Conservation (phyloP, 805 yeast genomes). For the Lachancea sp. region DNA sequence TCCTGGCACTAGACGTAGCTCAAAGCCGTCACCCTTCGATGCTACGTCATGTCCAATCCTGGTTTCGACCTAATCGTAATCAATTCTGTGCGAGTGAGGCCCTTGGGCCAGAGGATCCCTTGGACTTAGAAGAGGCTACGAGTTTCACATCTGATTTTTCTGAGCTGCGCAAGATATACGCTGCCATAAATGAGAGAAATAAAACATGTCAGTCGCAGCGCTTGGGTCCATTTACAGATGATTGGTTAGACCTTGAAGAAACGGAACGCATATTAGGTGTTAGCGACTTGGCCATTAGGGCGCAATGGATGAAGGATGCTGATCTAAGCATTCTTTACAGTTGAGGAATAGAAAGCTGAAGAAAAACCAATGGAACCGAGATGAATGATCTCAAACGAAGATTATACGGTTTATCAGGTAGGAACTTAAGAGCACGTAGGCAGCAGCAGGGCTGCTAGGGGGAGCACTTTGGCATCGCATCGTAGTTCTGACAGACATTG, state of each 20-base stretch:
- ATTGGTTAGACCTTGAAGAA: conserved; percentile 22
- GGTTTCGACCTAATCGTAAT: background rate
- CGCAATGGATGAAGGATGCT: background rate
- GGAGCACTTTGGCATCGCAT: too few species aligned
- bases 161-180: conserved; percentile 18
- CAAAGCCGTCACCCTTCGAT: background rate
- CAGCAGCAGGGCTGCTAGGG: too few species aligned
- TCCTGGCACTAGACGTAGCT: conserved; percentile 23
- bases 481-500: too few species aligned
- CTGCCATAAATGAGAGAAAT: conserved; percentile 14
- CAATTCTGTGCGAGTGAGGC: conserved; percentile 12
- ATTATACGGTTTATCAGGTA: too few species aligned
- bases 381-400: background rate
- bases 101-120: conserved; percentile 8
- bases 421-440: too few species aligned
- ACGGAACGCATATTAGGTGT: conserved; percentile 3
- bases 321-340: conserved; percentile 1
- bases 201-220: conserved; percentile 18
- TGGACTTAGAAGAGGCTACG: background rate
- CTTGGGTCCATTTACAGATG: conserved; percentile 19
- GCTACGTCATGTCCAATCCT: background rate
- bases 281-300: background rate
- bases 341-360: background rate
- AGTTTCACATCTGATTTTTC: conserved; percentile 17
- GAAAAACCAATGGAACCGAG: background rate